Conservation (phyloP, 2,329 filamentous ascomycete genomes). For the Calonectria pauciramosa region DNA sequence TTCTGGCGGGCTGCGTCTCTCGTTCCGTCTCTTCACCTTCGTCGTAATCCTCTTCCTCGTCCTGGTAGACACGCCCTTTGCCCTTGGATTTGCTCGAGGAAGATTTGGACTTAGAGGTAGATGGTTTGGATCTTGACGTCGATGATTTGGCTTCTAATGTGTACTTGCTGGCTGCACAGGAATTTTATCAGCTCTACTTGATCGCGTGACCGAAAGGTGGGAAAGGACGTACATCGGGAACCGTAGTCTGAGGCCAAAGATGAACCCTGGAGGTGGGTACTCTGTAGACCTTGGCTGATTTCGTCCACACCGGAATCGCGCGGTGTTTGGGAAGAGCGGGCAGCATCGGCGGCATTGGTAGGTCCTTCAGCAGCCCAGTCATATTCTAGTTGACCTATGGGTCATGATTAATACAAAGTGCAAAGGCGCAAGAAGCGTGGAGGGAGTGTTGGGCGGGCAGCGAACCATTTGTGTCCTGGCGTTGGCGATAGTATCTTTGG, state of each 20-base stretch:
- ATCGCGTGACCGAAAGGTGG: background rate
- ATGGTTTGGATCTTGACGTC: conserved; percentile 32
- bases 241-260: conserved; percentile 33
- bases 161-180: conserved; percentile 36
- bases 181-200: conserved; percentile 27
- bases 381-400: conserved; percentile 41
- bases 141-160: conserved; percentile 30
- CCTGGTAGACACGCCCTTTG: conserved; percentile 34
- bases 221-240: conserved; percentile 37
- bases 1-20: background rate
- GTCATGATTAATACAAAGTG: conserved; percentile 21
- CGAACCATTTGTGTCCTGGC: conserved; percentile 47
- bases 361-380: conserved; percentile 42
- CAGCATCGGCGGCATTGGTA: conserved; percentile 26
- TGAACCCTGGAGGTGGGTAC: conserved; percentile 36
- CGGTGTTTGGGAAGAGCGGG: conserved; percentile 38
- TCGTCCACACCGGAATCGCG: conserved; percentile 43
- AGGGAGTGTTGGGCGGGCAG: background rate
- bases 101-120: conserved; percentile 36
- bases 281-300: conserved; percentile 40
- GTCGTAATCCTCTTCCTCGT: conserved; percentile 30
- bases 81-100: conserved; percentile 38
- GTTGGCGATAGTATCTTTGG: conserved; percentile 46
- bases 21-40: conserved; percentile 35
- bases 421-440: background rate